phyloP scores from a whole-genome alignment of 306 rosid species.

The apple (Malus domestica) region DNA sequence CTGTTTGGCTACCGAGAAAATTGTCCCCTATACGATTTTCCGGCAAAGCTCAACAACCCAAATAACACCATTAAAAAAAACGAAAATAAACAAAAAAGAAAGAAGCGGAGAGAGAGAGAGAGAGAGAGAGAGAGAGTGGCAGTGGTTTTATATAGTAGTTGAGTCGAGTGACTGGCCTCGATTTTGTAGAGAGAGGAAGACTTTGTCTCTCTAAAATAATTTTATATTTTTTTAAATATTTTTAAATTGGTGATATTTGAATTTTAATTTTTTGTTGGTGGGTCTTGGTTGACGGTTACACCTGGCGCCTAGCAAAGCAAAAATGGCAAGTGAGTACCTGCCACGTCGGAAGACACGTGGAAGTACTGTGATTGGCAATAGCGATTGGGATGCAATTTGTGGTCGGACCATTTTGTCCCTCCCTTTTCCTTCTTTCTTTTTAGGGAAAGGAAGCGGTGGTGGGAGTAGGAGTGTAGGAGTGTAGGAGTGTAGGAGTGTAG shows the following conservation, averaged over 20 bases:
- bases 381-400: background rate
- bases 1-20: slow-evolving; percentile 34
- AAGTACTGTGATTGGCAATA: background rate
- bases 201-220: background rate
- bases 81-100: background rate
- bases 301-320: slow-evolving; percentile 18
- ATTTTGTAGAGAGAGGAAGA: slow-evolving; percentile 14
- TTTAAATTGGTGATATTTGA: background rate
- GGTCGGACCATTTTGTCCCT: slow-evolving; percentile 11
- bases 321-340: background rate
- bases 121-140: slow-evolving; percentile 14
- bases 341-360: slow-evolving; percentile 39
- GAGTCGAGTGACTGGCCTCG: slow-evolving; percentile 21
- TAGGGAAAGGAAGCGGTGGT: background rate
- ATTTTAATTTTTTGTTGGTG: background rate
- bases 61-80: slow-evolving; percentile 10
- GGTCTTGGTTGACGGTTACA: slow-evolving; percentile 32
- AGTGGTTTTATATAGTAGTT: slow-evolving; percentile 1
- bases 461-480: background rate
- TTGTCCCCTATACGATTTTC: slow-evolving; percentile 19
- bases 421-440: background rate
- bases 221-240: background rate
- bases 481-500: background rate
- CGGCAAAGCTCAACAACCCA: slow-evolving; percentile 34
- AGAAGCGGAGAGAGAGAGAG: slow-evolving; percentile 10